Percentiles rank a stretch among this genome's conserved stretches.
phyloP scores from a whole-genome alignment of 2,329 filamentous ascomycete genomes.

The Fonsecaea erecta region DNA sequence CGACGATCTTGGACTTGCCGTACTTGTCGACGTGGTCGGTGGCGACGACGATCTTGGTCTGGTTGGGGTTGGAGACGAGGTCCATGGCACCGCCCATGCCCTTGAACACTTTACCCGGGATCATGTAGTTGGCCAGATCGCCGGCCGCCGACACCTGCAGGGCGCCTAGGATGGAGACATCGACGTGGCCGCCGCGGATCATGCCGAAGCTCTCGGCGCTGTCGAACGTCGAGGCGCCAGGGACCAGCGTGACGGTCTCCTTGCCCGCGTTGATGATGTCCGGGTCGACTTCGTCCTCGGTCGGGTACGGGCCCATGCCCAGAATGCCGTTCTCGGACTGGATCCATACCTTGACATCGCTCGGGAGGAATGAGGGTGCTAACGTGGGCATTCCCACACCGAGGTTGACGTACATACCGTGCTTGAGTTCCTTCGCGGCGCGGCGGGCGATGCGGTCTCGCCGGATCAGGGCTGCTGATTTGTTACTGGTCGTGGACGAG shows the following conservation, averaged over 20 bases:
- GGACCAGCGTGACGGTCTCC: slow-evolving; percentile 79
- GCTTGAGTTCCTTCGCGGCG: slow-evolving; percentile 79
- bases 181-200: slow-evolving; percentile 83
- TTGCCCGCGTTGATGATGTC: slow-evolving; percentile 88
- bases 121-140: slow-evolving; percentile 88
- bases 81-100: slow-evolving; percentile 85
- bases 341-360: slow-evolving; percentile 74
- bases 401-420: slow-evolving; percentile 79
- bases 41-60: slow-evolving; percentile 73
- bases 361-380: slow-evolving; percentile 75
- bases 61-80: slow-evolving; percentile 70
- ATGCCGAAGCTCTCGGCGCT: slow-evolving; percentile 82
- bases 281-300: slow-evolving; percentile 71
- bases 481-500: slow-evolving; percentile 41
- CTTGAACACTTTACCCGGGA: slow-evolving; percentile 82
- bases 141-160: slow-evolving; percentile 79
- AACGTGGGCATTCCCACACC: slow-evolving; percentile 85
- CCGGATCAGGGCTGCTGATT: slow-evolving; percentile 55
- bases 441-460: slow-evolving; percentile 75
- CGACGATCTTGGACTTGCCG: slow-evolving; percentile 68
- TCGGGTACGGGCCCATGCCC: slow-evolving; percentile 81
- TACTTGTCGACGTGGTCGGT: slow-evolving; percentile 73
- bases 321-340: slow-evolving; percentile 87
- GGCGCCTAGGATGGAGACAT: slow-evolving; percentile 81
- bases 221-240: slow-evolving; percentile 78